phyloP scores from a whole-genome alignment of 2,329 filamentous ascomycete genomes.

The Exophiala viscosa region DNA sequence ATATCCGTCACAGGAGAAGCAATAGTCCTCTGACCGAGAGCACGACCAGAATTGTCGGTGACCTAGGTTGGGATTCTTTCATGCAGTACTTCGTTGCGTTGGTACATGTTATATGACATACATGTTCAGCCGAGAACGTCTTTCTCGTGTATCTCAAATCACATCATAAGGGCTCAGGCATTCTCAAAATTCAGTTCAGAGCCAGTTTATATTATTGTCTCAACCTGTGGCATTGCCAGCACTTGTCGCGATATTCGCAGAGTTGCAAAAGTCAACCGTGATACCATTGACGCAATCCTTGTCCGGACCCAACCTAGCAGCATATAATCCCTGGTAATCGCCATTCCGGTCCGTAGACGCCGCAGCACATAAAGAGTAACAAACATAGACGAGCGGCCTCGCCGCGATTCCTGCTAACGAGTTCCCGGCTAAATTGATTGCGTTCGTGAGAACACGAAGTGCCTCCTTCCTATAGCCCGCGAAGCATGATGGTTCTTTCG shows the following conservation, averaged over 20 bases:
- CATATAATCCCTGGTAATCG: too few relatives aligned
- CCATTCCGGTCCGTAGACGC: too few relatives aligned
- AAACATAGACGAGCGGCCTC: neutral
- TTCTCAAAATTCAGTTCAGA: neutral
- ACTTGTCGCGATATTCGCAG: neutral
- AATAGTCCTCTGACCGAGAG: too few relatives aligned
- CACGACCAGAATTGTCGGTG: too few relatives aligned
- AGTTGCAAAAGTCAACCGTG: neutral
- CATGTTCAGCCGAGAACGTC: too few relatives aligned
- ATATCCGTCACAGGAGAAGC: too few relatives aligned
- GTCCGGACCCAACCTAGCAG: neutral
- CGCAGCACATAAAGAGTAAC: neutral
- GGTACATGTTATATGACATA: too few relatives aligned
- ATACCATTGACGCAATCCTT: neutral
- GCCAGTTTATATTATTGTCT: neutral
- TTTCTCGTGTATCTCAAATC: too few relatives aligned
- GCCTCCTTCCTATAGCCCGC: constrained; percentile 63
- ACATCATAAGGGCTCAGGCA: too few relatives aligned
- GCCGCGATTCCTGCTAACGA: neutral
- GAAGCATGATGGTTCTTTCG: constrained; percentile 91
- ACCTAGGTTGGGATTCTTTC: too few relatives aligned
- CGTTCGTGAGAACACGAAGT: too few relatives aligned
- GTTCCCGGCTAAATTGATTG: constrained; percentile 12
- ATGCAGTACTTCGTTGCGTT: too few relatives aligned
- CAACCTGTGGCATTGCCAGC: neutral